Percentiles rank a stretch among this genome's conserved stretches.
phyloP scores from a whole-genome alignment of 208 protist species.

The Wallacemonas sp. region DNA sequence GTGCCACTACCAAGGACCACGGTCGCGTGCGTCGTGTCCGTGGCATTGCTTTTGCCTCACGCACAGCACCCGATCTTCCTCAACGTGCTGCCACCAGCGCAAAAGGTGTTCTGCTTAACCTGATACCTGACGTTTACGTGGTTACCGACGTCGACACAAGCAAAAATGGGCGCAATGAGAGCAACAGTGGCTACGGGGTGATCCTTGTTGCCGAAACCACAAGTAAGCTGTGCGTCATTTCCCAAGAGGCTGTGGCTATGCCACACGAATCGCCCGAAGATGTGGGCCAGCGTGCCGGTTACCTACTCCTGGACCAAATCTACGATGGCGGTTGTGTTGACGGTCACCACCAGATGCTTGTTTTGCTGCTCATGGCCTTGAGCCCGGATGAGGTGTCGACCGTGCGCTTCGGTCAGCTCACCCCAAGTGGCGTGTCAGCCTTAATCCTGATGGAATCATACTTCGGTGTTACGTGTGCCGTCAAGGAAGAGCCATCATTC shows the following conservation, averaged over 20 bases:
- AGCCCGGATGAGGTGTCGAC: slow-evolving; percentile 91
- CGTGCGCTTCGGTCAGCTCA: slow-evolving; percentile 85
- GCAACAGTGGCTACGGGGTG: slow-evolving; percentile 89
- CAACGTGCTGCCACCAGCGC: slow-evolving; percentile 85
- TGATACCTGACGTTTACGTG: slow-evolving; percentile 93
- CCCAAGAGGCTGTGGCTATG: slow-evolving; percentile 75
- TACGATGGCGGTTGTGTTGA: slow-evolving; percentile 89
- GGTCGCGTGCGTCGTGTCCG: slow-evolving; percentile 90
- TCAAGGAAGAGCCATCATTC: slow-evolving; percentile 73
- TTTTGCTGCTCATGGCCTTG: slow-evolving; percentile 91
- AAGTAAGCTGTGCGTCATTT: slow-evolving; percentile 76
- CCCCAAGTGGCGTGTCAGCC: slow-evolving; percentile 61
- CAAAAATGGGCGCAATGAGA: slow-evolving; percentile 37
- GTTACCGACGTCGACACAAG: slow-evolving; percentile 87
- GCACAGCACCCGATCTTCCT: slow-evolving; percentile 80
- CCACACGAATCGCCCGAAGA: slow-evolving; percentile 78
- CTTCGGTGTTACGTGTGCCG: slow-evolving; percentile 82
- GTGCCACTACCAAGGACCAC: slow-evolving; percentile 59
- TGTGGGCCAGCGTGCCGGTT: slow-evolving; percentile 75
- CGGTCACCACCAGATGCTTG: slow-evolving; percentile 85
- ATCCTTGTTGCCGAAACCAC: slow-evolving; percentile 93
- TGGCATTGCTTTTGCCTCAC: slow-evolving; percentile 90
- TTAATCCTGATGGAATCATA: slow-evolving; percentile 85
- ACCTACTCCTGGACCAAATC: slow-evolving; percentile 85
- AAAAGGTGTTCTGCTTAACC: slow-evolving; percentile 84